Percentiles rank a stretch among this genome's conserved stretches.
phyloP scores from a whole-genome alignment of 441 rosid species.

The Jatropha multifida region DNA sequence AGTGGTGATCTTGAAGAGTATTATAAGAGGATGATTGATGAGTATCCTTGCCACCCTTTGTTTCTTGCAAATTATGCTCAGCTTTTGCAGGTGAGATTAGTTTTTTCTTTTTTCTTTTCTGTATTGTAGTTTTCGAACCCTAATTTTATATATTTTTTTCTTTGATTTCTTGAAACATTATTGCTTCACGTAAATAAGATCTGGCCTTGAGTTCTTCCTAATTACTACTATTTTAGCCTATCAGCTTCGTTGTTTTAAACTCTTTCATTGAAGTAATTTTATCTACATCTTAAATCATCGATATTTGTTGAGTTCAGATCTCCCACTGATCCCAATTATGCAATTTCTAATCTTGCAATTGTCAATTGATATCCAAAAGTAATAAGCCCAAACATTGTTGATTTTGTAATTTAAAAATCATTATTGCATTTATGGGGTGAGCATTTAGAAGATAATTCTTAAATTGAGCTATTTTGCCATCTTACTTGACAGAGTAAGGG shows the following conservation, averaged over 20 bases:
- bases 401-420: background rate
- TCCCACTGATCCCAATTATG: background rate
- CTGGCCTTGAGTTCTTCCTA: background rate
- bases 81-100: constrained; percentile 54
- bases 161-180: background rate
- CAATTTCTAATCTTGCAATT: background rate
- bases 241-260: too few relatives aligned
- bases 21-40: constrained; percentile 57
- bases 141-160: background rate
- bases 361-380: background rate
- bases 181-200: background rate
- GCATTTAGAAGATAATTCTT: background rate
- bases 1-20: constrained; percentile 47
- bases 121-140: background rate
- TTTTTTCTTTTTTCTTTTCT: background rate
- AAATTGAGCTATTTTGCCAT: background rate
- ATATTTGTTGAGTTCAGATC: constrained; percentile 1
- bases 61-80: constrained; percentile 70
- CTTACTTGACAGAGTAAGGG: constrained; percentile 55
- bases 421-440: background rate
- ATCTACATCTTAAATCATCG: background rate
- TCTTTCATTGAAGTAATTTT: background rate
- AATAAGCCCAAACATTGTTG: background rate
- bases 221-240: too few relatives aligned
- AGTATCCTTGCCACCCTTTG: constrained; percentile 68